Evolutionary conservation across 2,329 filamentous ascomycete genomes (phyloP).

Genomic region (Fusarium sp.): DNA sequence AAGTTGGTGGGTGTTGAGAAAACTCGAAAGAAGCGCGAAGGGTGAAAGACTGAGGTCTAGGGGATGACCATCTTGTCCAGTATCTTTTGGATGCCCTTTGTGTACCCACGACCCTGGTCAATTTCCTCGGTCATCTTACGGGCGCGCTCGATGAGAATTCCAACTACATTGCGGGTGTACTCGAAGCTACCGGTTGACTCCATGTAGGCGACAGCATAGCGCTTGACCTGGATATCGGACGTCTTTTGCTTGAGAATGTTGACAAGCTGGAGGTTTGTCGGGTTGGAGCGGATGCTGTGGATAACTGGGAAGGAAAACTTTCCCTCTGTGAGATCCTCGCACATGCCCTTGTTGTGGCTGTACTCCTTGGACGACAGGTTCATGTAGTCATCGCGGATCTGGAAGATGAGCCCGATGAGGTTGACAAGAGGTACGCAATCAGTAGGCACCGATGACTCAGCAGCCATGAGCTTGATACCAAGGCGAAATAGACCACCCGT

Average conservation of each 20-base stretch:
- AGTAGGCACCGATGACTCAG: constrained; percentile 67
- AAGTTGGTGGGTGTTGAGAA: neutral
- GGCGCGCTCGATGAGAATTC: constrained; percentile 73
- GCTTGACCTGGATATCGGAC: constrained; percentile 86
- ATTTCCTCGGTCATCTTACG: constrained; percentile 72
- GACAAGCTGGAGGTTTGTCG: constrained; percentile 80
- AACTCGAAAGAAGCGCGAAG: neutral
- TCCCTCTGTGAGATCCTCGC: constrained; percentile 95
- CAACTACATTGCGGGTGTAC: constrained; percentile 79
- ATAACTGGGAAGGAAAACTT: constrained; percentile 98
- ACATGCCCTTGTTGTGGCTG: constrained; percentile 89
- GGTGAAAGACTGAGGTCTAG: neutral
- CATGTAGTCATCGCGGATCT: constrained; percentile 94
- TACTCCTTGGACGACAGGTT: constrained; percentile 84
- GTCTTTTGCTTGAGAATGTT: constrained; percentile 95
- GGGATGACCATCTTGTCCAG: constrained; percentile 71
- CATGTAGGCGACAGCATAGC: constrained; percentile 93
- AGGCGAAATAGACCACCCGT: constrained; percentile 88
- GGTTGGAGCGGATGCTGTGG: constrained; percentile 86
- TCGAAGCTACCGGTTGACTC: constrained; percentile 89
- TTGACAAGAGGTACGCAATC: constrained; percentile 89
- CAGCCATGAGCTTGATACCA: constrained; percentile 89
- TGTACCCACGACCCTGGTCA: constrained; percentile 69
- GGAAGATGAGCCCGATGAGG: constrained; percentile 86
- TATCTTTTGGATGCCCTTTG: constrained; percentile 72